These are phyloP conservation scores for Populus trichocarpa DNA, from an alignment of 441 rosid species.

Conservation along the genomic window DNA sequence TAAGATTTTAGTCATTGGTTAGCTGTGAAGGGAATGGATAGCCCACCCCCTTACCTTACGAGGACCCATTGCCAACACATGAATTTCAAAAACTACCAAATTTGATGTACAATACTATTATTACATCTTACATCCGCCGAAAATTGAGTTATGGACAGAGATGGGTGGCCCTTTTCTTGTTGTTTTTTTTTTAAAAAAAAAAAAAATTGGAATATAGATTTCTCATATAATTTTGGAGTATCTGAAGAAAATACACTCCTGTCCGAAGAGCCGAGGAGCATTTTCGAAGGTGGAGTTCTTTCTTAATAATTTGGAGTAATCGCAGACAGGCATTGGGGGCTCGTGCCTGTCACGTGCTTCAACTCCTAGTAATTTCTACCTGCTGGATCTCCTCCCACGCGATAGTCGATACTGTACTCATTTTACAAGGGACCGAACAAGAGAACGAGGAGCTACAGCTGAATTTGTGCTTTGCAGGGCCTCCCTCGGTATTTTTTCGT, in stretches of 20 bases:
- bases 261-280: not conserved
- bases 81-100: too few relatives aligned
- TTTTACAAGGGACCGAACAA: not conserved
- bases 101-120: too few relatives aligned
- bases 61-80: slow-evolving; percentile 12
- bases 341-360: slow-evolving; percentile 32
- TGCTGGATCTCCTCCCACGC: slow-evolving; percentile 15
- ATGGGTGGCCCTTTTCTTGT: not conserved
- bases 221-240: not conserved
- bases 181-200: too few relatives aligned
- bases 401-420: not conserved
- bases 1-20: slow-evolving; percentile 5
- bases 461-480: not conserved
- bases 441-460: not conserved
- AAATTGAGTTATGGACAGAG: not conserved
- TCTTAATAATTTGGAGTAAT: slow-evolving; percentile 15
- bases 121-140: not conserved
- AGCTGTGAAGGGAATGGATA: slow-evolving; percentile 5
- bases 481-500: not conserved
- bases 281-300: not conserved
- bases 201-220: not conserved
- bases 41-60: slow-evolving; percentile 8
- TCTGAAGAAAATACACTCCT: too few relatives aligned
- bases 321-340: slow-evolving; percentile 38
- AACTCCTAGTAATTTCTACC: slow-evolving; percentile 16